Evolutionary conservation across 2,329 filamentous ascomycete species (phyloP), one percentile per base, ranked within the genome.

Genomic region (Aspergillus pseudonomiae): DNA sequence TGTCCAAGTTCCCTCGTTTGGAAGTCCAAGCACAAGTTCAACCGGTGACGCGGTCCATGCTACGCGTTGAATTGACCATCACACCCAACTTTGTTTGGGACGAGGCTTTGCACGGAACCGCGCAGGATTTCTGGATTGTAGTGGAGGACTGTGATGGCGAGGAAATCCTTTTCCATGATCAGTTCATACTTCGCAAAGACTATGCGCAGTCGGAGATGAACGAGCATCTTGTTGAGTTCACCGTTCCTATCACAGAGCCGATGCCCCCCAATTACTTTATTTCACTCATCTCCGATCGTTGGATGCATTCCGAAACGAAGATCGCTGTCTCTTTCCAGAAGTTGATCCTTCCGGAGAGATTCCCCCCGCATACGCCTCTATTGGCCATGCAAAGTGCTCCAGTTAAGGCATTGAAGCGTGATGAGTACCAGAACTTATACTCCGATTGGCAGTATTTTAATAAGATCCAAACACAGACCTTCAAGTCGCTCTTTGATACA

Each of bases 191-290:
- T 30, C 91, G 94, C 50, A 93, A 91, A 74, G 92, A 97, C 66
- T 97, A 96, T 74, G 94, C 93, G 5, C 83, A 88, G 64, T 86
- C 90, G 1, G 94, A 98, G 73, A 87, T 90, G 76, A 97, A 94
- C 67, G 94, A 98, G 80, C 95, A 99, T 78, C 80, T 97, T 12
- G 91, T 99, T 32, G 95, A 99, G 70, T 95, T 99, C 71, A 98
- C 94, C 0, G 94, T 98, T 3, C 92, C 95, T 0, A 96, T 99
- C 69, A 94, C 93, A 0, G 95, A 99, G 70, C 96, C 96, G 0
- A 96, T 98, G 91, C 95, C 95, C 16, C 95, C 96, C 0, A 96
- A 99, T 78, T 99, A 99, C 81, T 99, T 99, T 80, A 93, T 99
- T 72, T 95, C 93, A 0, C 87, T 99, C 45, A 82, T 97, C 24